Evolutionary conservation across 2,329 filamentous ascomycete species (phyloP).

Genomic region (Ceratocystis cacaofunesta): DNA sequence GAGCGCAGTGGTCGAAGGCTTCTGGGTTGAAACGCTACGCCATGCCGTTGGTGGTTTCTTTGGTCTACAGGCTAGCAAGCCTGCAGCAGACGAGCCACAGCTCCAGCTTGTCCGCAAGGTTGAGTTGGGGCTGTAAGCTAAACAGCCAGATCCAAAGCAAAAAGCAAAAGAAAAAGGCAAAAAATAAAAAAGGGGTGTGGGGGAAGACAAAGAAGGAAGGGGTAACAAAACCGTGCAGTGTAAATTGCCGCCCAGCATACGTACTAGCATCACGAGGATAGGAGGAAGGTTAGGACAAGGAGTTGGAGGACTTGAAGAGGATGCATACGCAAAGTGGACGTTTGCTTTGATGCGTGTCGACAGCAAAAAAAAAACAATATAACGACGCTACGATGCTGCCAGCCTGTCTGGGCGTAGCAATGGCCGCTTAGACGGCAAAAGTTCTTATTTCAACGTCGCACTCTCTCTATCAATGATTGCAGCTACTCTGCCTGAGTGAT

Average conservation of each 20-base stretch:
- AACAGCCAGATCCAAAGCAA: neutral
- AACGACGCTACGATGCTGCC: neutral
- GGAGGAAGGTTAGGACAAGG: neutral
- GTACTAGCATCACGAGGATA: neutral
- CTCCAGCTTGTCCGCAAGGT: constrained; percentile 40
- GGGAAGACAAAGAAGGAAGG: neutral
- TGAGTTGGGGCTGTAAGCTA: constrained; percentile 34
- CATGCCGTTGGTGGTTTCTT: constrained; percentile 57
- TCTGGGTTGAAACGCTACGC: constrained; percentile 63
- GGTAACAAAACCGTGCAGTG: neutral
- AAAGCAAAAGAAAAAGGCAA: no score
- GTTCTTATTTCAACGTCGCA: neutral
- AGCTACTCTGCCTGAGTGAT: neutral
- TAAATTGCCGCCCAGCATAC: neutral
- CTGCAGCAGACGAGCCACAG: constrained; percentile 21
- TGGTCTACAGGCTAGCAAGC: constrained; percentile 22
- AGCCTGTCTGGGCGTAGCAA: neutral
- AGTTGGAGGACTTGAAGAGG: neutral
- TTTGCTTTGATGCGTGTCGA: neutral
- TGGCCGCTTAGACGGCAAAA: neutral
- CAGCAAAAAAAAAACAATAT: neutral
- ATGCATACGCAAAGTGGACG: neutral
- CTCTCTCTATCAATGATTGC: neutral
- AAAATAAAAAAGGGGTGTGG: neutral
- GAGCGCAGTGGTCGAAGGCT: constrained; percentile 52